Conservation (phyloP, 345 rosid genomes). For the Hibiscus syriacus region DNA sequence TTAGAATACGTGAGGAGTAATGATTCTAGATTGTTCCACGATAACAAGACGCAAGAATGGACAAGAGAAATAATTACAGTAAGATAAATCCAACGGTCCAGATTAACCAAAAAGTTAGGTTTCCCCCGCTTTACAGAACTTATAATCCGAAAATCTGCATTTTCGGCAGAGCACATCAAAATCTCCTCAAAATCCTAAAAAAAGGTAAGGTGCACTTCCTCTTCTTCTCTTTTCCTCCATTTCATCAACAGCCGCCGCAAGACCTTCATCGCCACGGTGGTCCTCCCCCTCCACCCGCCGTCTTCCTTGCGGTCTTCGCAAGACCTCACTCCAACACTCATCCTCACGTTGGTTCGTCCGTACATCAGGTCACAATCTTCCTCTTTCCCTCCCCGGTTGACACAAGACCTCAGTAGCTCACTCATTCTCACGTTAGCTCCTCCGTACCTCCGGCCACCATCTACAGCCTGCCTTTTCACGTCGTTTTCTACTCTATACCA, state of each 20-base stretch:
- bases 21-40: background rate
- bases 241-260: background rate
- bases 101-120: background rate
- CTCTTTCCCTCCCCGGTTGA: background rate
- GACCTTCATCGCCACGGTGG: too few species aligned
- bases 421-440: background rate
- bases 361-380: background rate
- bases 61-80: background rate
- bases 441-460: background rate
- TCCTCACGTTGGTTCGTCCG: too few species aligned
- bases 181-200: background rate
- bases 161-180: background rate
- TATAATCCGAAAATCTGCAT: background rate
- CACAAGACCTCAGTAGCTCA: background rate
- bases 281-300: too few species aligned
- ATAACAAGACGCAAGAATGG: background rate
- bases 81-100: background rate
- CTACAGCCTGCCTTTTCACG: background rate
- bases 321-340: too few species aligned
- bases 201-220: background rate
- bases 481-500: background rate
- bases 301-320: too few species aligned
- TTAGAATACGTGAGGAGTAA: background rate
- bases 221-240: too few species aligned
- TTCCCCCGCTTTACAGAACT: background rate